Evolutionary conservation across 1,139 yeast species (phyloP), one percentile per base, ranked within the genome.

Genomic region (Candida mesenterica): DNA sequence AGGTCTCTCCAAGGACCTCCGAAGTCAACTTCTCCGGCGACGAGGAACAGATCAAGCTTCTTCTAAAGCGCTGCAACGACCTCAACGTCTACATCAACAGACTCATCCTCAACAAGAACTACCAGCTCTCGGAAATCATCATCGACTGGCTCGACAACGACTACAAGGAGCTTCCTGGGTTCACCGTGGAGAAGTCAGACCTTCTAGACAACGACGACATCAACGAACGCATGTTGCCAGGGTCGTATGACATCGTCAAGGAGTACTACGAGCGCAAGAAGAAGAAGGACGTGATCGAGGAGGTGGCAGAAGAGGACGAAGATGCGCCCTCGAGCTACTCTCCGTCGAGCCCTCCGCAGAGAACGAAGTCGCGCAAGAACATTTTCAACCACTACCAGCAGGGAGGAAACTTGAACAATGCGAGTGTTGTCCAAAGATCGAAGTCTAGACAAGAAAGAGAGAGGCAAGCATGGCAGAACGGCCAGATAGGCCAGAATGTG

Each of bases 81-180:
- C 53, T 70, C 36, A 59, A 62, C 40, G 48, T 49, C 3, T 70
- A 70, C 48, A 50, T 68, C 39, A 59, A 56, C 40, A 50, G 55
- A 23, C 44, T 53, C 38, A 43, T 64, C 24, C 39, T 48, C 29
- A 57, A 59, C 38, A 55, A 57, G 33, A 48, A 51, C 24, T 60
- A 50, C 41, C 66, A 59, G 37, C 50, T 52, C 2, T 53, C 58
- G 3, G 46, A 49, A 4, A 52, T 54, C 4, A 49, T 68, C 30
- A 43, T 55, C 16, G 54, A 55, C 31, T 69, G 74, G 75, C 47
- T 69, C 20, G 61, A 57, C 25, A 39, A 37, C 13, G 38, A 41
- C 2, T 52, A 51, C 38, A 46, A 53, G 12, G 45, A 43, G 14
- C 46, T 55, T 24, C 60, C 60, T 2, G 64, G 63, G 1, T 52